Evolutionary conservation across 257 asterid genomes (phyloP).

Genomic region (Sherardia arvensis): DNA sequence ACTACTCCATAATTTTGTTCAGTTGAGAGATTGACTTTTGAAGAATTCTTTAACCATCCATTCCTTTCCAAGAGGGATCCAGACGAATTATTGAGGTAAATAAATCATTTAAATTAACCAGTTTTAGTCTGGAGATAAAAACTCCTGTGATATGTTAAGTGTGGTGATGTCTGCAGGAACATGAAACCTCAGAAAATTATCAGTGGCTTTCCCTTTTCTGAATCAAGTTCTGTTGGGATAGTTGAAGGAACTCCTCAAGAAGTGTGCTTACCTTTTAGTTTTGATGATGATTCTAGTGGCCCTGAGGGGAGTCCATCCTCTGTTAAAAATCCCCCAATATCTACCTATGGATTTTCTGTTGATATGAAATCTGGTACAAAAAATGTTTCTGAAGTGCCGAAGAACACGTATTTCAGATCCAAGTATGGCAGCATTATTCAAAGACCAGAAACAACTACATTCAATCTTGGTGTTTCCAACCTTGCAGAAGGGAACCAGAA

Average conservation of each 20-base stretch:
- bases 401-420: constrained; percentile 22
- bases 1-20: constrained; percentile 9
- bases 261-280: constrained; percentile 61
- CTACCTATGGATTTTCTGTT: constrained; percentile 54
- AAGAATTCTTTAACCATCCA: constrained; percentile 86
- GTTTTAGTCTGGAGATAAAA: constrained; percentile 11
- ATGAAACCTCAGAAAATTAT: constrained; percentile 35
- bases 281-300: constrained; percentile 52
- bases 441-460: constrained; percentile 24
- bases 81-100: constrained; percentile 46
- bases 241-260: constrained; percentile 46
- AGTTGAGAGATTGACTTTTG: constrained; percentile 90
- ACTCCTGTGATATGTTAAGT: not conserved
- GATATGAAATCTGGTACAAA: constrained; percentile 38
- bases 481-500: constrained; percentile 45
- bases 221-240: constrained; percentile 20
- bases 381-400: constrained; percentile 29
- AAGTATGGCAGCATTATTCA: constrained; percentile 18
- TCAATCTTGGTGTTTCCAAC: constrained; percentile 29
- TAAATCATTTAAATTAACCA: constrained; percentile 13
- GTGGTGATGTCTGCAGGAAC: constrained; percentile 27
- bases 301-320: constrained; percentile 44
- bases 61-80: constrained; percentile 56
- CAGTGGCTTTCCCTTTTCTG: constrained; percentile 41
- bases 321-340: constrained; percentile 36